A percentile compares a stretch with the other conserved stretches of the same genome.
Evolutionary conservation across 495 filamentous ascomycete genomes (phyloP).

Genomic region (Parathielavia appendiculata): DNA sequence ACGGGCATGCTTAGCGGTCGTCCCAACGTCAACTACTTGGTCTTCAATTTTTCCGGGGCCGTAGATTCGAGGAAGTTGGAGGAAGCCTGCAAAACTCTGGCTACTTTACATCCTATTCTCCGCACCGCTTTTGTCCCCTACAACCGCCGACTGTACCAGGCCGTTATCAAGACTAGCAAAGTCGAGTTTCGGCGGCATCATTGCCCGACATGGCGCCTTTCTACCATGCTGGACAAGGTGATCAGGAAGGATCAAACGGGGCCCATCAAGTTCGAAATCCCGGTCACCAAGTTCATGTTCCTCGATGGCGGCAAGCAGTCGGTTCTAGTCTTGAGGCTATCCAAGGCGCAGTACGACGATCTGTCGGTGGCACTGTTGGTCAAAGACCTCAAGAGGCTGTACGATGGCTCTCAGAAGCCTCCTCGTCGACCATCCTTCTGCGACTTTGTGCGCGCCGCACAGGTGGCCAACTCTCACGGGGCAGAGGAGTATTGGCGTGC

Average conservation of each 20-base stretch:
- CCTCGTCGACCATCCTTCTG: slow-evolving; percentile 38
- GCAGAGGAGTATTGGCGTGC: slow-evolving; percentile 41
- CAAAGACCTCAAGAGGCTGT: slow-evolving; percentile 42
- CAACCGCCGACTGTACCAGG: slow-evolving; percentile 42
- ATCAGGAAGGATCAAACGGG: slow-evolving; percentile 39
- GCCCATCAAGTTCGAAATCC: slow-evolving; percentile 36
- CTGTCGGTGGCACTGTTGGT: slow-evolving; percentile 39
- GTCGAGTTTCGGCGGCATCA: slow-evolving; percentile 39
- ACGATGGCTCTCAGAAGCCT: slow-evolving; percentile 32
- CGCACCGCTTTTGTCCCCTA: slow-evolving; percentile 43
- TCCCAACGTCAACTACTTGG: slow-evolving; percentile 42
- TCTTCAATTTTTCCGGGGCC: slow-evolving; percentile 39
- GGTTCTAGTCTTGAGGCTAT: slow-evolving; percentile 39
- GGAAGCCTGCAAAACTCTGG: slow-evolving; percentile 37
- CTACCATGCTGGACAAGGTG: slow-evolving; percentile 33
- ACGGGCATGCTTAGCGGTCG: slow-evolving; percentile 40
- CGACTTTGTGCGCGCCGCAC: slow-evolving; percentile 38
- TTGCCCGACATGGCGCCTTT: slow-evolving; percentile 41
- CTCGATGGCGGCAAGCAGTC: slow-evolving; percentile 45
- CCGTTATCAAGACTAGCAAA: slow-evolving; percentile 36
- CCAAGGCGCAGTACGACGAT: slow-evolving; percentile 46
- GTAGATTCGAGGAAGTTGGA: slow-evolving; percentile 42
- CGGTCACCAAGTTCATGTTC: slow-evolving; percentile 45
- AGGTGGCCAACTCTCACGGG: slow-evolving; percentile 31
- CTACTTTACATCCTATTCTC: slow-evolving; percentile 40